Conservation (phyloP, 2,329 filamentous ascomycete species). For the Clarireedia homoeocarpa region DNA sequence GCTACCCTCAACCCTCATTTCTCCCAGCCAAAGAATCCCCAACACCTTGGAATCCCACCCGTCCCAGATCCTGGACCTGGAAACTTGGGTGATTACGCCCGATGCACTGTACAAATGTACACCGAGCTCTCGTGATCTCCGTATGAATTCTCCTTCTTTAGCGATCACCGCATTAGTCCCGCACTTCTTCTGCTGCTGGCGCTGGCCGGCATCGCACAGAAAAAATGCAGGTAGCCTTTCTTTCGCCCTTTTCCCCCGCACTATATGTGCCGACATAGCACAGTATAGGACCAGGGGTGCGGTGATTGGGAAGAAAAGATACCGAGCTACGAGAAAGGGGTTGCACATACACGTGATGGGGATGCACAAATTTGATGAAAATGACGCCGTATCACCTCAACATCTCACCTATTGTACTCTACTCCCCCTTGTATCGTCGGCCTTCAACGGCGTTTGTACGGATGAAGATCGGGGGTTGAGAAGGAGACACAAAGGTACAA, state of each 20-base stretch:
- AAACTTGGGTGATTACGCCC: no score
- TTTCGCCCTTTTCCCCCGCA: no score
- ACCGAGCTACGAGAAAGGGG: neutral
- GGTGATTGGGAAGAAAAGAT: neutral
- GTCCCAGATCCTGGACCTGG: no score
- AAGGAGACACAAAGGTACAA: neutral
- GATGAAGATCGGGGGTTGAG: conserved; percentile 5
- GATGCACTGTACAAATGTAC: no score
- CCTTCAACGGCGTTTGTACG: conserved; percentile 6
- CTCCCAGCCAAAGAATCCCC: no score
- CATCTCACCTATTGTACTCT: neutral
- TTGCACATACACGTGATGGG: neutral
- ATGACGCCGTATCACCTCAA: neutral
- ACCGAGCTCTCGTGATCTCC: conserved; percentile 4
- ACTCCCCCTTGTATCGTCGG: conserved; percentile 1
- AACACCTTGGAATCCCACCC: neutral
- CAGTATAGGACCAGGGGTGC: no score
- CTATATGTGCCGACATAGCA: no score
- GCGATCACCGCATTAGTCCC: neutral
- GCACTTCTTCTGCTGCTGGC: neutral
- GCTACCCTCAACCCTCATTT: no score
- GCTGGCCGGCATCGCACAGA: no score
- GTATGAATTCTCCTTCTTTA: conserved; percentile 2
- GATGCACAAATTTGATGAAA: neutral
- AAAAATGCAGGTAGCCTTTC: no score